Base-by-base conservation (phyloP, 495 filamentous ascomycete genomes). In the Astrothelium subdiscretum region DNA sequence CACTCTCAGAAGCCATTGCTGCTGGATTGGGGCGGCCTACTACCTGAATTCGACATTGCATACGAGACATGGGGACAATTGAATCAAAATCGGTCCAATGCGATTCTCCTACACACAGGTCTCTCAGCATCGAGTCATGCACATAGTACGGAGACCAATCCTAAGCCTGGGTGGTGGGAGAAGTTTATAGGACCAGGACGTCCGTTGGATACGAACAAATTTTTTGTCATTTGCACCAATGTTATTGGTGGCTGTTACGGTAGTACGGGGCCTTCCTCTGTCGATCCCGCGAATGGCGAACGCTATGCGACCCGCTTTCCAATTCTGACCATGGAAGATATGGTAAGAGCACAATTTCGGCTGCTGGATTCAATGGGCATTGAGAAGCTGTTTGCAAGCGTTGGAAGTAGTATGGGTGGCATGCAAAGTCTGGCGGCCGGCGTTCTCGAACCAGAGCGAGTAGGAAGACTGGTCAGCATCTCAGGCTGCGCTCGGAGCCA, bases 131-230 rank as follows among this genome's bases (percentile, higher is more conserved):
- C 91, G 11, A 96, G 91, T 59, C 94, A 99, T 74, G 94, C 94
- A 1, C 91, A 92, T 66, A 96, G 91, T 48, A 97, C 92, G 26
- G 77, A 79, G 38, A 78, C 75, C 15, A 99, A 97, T 72, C 83
- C 88, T 0, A 88, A 95, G 72, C 85, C 89, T 0, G 94, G 94
- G 0, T 99, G 94, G 94, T 99, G 94, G 94, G 95, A 99, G 77
- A 95, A 89, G 72, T 99, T 99, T 73, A 97, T 99, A 66, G 94
- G 94, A 0, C 89, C 95, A 0, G 91, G 90, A 0, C 79, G 81
- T 32, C 85, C 91, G 24, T 73, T 99, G 6, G 90, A 99, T 73
- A 99, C 95, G 1, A 73, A 92, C 68, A 92, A 90, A 69, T 96
- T 95, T 75, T 88, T 87, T 70, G 75, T 99, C 57, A 90, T 99